A percentile compares a stretch with the other conserved stretches of the same genome.
Evolutionary conservation across 148 eudicot genomes (phyloP).

Genomic region (Pharnaceum exiguum): DNA sequence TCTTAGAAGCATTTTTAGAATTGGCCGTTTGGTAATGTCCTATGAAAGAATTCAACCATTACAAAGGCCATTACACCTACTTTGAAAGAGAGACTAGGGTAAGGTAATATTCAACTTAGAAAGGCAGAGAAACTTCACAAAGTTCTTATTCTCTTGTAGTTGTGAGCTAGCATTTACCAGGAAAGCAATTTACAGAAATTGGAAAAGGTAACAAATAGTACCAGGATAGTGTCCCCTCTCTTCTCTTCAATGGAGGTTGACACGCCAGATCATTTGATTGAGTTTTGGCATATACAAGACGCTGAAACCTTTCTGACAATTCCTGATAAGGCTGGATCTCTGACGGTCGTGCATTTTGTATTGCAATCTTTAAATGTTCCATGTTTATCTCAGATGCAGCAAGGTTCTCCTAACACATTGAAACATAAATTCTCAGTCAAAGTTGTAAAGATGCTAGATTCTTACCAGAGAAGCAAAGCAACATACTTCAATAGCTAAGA

Average conservation of each 20-base stretch:
- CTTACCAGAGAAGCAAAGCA: neutral
- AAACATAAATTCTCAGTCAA: neutral
- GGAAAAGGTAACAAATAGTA: constrained; percentile 10
- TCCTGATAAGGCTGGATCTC: constrained; percentile 56
- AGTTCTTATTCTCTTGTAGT: too few relatives aligned
- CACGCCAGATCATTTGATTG: constrained; percentile 22
- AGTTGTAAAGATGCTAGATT: neutral
- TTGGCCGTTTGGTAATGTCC: too few relatives aligned
- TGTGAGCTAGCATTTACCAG: too few relatives aligned
- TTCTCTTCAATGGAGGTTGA: constrained; percentile 31
- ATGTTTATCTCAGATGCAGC: constrained; percentile 62
- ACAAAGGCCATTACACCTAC: too few relatives aligned
- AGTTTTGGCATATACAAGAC: constrained; percentile 47
- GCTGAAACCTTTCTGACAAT: constrained; percentile 60
- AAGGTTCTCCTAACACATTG: constrained; percentile 49
- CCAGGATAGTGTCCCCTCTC: constrained; percentile 35
- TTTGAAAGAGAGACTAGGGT: too few relatives aligned
- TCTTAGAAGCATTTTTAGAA: too few relatives aligned
- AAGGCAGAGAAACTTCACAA: too few relatives aligned
- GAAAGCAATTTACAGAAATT: neutral
- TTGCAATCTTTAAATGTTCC: constrained; percentile 68
- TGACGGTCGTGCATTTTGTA: constrained; percentile 58
- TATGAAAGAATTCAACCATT: too few relatives aligned
- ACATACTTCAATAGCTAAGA: constrained; percentile 72
- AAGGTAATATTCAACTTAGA: too few relatives aligned